phyloP scores from a whole-genome alignment of 2,329 filamentous ascomycete species.

The Cercospora sp. region DNA sequence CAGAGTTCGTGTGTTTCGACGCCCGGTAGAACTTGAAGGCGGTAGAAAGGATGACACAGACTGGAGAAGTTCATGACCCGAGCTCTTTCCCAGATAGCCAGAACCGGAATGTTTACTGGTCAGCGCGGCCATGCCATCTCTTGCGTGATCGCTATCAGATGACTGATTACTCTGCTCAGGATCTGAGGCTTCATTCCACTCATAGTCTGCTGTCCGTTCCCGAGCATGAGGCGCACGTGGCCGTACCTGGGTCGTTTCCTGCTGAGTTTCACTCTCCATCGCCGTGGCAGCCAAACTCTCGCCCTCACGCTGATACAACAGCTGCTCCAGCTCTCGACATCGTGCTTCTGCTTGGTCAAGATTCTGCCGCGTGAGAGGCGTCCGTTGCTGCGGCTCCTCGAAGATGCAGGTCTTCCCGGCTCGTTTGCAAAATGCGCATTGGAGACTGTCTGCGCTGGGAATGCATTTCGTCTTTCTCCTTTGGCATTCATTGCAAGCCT shows the following conservation, averaged over 20 bases:
- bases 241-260: not conserved
- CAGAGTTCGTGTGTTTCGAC: not conserved
- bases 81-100: constrained; percentile 24
- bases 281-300: not conserved
- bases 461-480: constrained; percentile 30
- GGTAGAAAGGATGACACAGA: constrained; percentile 22
- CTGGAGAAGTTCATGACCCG: constrained; percentile 20
- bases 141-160: constrained; percentile 17
- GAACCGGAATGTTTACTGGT: constrained; percentile 14
- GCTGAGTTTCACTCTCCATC: not conserved
- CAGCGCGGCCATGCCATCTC: constrained; percentile 15
- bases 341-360: constrained; percentile 38
- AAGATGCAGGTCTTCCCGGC: constrained; percentile 40
- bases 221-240: not conserved
- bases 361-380: constrained; percentile 41
- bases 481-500: constrained; percentile 31
- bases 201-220: constrained; percentile 9
- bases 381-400: constrained; percentile 39
- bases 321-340: constrained; percentile 33
- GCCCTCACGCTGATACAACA: constrained; percentile 26
- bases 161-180: constrained; percentile 12
- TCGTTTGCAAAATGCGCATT: constrained; percentile 37
- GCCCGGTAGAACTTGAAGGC: constrained; percentile 4
- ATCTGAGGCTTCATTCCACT: constrained; percentile 15
- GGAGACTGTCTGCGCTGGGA: constrained; percentile 37